These are phyloP conservation scores for Botryotinia convoluta DNA, from an alignment of 2,329 filamentous ascomycete species.

Conservation along the genomic window DNA sequence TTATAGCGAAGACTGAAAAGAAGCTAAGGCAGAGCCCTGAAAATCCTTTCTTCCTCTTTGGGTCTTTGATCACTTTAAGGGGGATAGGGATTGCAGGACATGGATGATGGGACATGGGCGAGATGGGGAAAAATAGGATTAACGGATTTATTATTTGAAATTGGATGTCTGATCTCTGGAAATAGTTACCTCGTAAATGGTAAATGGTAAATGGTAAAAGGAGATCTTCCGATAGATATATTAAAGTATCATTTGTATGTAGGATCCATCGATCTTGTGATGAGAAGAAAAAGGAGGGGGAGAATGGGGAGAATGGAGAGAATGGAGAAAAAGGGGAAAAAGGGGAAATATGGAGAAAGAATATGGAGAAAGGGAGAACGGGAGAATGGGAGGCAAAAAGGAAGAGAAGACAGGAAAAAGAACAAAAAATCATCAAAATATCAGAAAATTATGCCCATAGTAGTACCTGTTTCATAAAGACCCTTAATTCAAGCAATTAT, in stretches of 20 bases:
- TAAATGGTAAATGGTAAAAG: background rate
- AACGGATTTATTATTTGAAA: background rate
- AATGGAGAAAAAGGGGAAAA: background rate
- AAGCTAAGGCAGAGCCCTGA: background rate
- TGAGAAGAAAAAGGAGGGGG: background rate
- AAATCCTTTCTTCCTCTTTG: conserved; percentile 5
- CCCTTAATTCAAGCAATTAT: background rate
- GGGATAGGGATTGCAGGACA: background rate
- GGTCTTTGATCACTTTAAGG: background rate
- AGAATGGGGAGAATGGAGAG: background rate
- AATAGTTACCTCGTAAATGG: background rate
- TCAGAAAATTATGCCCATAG: too few species aligned
- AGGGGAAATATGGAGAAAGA: background rate
- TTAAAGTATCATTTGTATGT: background rate
- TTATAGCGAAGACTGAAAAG: background rate
- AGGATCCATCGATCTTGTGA: conserved; percentile 3
- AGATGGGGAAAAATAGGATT: background rate
- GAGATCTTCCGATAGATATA: conserved; percentile 3
- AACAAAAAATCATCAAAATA: background rate
- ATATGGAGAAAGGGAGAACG: background rate
- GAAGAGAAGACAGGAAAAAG: background rate
- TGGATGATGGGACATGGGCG: background rate
- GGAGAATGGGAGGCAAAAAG: background rate
- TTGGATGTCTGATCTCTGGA: background rate
- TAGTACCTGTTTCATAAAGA: background rate